Conservation (phyloP, 2,329 filamentous ascomycete genomes). For the Alternaria rosae region DNA sequence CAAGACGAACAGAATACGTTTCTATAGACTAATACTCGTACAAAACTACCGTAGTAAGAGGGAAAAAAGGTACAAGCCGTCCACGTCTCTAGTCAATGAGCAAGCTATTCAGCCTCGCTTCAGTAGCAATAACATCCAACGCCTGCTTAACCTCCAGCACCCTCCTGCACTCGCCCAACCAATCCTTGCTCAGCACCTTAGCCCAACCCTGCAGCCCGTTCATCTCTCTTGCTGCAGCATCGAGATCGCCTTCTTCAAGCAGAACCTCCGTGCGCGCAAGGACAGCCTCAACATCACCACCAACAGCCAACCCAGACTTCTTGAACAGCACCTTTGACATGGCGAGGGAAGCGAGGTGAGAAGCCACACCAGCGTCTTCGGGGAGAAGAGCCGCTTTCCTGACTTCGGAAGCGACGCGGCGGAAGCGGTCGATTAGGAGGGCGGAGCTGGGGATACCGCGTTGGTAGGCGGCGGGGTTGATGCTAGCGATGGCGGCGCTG, state of each 20-base stretch:
- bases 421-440: slow-evolving; percentile 94
- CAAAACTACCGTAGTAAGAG: slow-evolving; percentile 15
- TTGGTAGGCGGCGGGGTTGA: slow-evolving; percentile 93
- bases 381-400: slow-evolving; percentile 92
- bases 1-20: slow-evolving; percentile 8
- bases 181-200: slow-evolving; percentile 92
- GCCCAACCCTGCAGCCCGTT: slow-evolving; percentile 93
- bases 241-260: slow-evolving; percentile 91
- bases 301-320: slow-evolving; percentile 77
- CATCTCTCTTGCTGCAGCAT: slow-evolving; percentile 92
- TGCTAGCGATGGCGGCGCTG: slow-evolving; percentile 92
- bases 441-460: slow-evolving; percentile 83
- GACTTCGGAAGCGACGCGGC: slow-evolving; percentile 88
- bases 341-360: slow-evolving; percentile 87
- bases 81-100: slow-evolving; percentile 69
- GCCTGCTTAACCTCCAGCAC: slow-evolving; percentile 96
- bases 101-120: slow-evolving; percentile 87
- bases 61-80: background rate
- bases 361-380: slow-evolving; percentile 91
- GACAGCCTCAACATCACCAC: slow-evolving; percentile 92
- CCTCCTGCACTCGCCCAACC: slow-evolving; percentile 88
- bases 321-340: slow-evolving; percentile 96
- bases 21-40: slow-evolving; percentile 17
- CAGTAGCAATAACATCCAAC: slow-evolving; percentile 90
- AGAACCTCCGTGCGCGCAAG: slow-evolving; percentile 87